These are phyloP conservation scores for Carallia brachiata DNA, from an alignment of 345 rosid species.

Conservation along the genomic window DNA sequence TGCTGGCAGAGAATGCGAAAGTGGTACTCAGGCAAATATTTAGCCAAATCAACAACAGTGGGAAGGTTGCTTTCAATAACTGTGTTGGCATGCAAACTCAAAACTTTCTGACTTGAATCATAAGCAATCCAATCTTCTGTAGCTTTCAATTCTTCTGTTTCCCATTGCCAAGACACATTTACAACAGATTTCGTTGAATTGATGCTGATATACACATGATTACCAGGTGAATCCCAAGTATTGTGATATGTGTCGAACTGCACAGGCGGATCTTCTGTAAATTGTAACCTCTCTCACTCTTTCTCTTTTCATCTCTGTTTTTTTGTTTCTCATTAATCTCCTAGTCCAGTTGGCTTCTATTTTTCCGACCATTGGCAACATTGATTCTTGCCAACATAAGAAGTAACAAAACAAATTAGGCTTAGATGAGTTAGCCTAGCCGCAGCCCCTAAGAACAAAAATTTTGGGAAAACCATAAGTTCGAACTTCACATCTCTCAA, in stretches of 20 bases:
- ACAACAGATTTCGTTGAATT: slow-evolving; percentile 21
- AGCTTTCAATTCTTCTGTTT: neutral
- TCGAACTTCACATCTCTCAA: too few species aligned
- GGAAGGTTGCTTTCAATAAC: neutral
- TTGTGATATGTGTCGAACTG: slow-evolving; percentile 20
- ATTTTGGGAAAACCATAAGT: too few species aligned
- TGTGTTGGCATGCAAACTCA: slow-evolving; percentile 11
- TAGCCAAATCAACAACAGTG: neutral
- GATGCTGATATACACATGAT: slow-evolving; percentile 19
- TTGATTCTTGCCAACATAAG: too few species aligned
- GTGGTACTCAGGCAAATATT: slow-evolving; percentile 16
- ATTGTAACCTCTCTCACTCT: too few species aligned
- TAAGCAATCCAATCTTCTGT: slow-evolving; percentile 33
- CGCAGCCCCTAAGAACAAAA: too few species aligned
- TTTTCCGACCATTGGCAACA: too few species aligned
- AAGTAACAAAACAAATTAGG: too few species aligned
- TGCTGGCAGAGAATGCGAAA: slow-evolving; percentile 21
- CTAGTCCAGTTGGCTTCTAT: too few species aligned
- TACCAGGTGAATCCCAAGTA: slow-evolving; percentile 9
- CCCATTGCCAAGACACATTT: neutral
- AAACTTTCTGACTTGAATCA: slow-evolving; percentile 9
- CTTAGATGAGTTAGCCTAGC: too few species aligned
- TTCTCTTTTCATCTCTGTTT: too few species aligned
- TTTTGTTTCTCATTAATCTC: too few species aligned
- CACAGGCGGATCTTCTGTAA: neutral